phyloP scores from a whole-genome alignment of 306 rosid species.

The Quercus parvula region DNA sequence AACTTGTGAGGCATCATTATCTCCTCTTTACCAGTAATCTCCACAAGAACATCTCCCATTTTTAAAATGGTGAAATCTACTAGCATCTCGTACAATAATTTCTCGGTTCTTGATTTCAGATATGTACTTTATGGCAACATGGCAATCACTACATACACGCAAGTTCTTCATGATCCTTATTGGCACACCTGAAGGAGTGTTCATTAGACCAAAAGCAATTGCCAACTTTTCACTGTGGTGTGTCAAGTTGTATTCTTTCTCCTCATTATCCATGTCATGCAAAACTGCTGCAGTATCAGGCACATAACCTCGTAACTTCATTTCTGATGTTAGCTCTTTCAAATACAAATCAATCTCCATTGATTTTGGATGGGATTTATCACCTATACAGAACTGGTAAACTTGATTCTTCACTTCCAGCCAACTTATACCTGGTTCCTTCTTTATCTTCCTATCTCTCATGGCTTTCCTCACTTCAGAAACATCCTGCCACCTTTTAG shows the following conservation, averaged over 20 bases:
- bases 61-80: slow-evolving; percentile 88
- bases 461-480: slow-evolving; percentile 66
- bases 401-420: slow-evolving; percentile 70
- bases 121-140: slow-evolving; percentile 69
- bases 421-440: slow-evolving; percentile 88
- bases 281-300: slow-evolving; percentile 70
- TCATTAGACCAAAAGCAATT: slow-evolving; percentile 75
- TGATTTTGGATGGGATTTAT: slow-evolving; percentile 51
- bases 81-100: slow-evolving; percentile 58
- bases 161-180: slow-evolving; percentile 85
- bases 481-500: slow-evolving; percentile 77
- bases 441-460: slow-evolving; percentile 66
- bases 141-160: slow-evolving; percentile 74
- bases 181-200: slow-evolving; percentile 49
- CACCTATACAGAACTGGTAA: slow-evolving; percentile 65
- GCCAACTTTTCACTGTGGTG: slow-evolving; percentile 90
- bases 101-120: slow-evolving; percentile 55
- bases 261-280: slow-evolving; percentile 91
- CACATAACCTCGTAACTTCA: slow-evolving; percentile 75
- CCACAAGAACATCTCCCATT: slow-evolving; percentile 79
- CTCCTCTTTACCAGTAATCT: slow-evolving; percentile 57
- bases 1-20: background rate
- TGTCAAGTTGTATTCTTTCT: slow-evolving; percentile 72
- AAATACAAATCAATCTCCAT: slow-evolving; percentile 59
- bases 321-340: slow-evolving; percentile 60